Evolutionary conservation across 2,329 filamentous ascomycete genomes (phyloP).

Genomic region (Penicillium crustosum): DNA sequence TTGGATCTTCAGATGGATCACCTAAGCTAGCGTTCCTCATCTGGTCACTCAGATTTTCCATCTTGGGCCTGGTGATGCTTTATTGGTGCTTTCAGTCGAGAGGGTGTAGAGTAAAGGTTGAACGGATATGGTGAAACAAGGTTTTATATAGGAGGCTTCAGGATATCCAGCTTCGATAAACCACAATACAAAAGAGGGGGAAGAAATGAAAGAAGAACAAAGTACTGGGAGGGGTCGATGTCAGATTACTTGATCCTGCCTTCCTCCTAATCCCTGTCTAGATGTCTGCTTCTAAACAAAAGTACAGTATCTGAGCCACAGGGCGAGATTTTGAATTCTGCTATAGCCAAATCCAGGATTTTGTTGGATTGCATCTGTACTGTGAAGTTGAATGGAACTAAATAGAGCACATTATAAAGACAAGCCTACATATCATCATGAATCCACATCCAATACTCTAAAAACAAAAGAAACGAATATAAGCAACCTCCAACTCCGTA

Average conservation of each 20-base stretch:
- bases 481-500: constrained; percentile 21
- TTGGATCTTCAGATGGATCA: too few species aligned
- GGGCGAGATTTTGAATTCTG: not conserved
- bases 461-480: constrained; percentile 1
- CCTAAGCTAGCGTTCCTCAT: not conserved
- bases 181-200: too few species aligned
- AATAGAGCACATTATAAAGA: not conserved
- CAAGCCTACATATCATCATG: not conserved
- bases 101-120: too few species aligned
- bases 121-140: too few species aligned
- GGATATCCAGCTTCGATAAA: too few species aligned
- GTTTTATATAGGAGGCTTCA: too few species aligned
- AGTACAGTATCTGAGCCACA: not conserved
- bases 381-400: not conserved
- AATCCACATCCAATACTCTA: constrained; percentile 6
- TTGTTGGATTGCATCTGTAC: not conserved
- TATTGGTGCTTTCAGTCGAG: too few species aligned
- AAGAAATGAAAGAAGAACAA: too few species aligned
- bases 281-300: not conserved
- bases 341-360: not conserved
- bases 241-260: too few species aligned
- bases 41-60: not conserved
- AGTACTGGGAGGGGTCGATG: too few species aligned
- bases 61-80: not conserved
- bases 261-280: too few species aligned